These are phyloP conservation scores for Phlyctochytrium arcticum DNA, from an alignment of 192 early-diverging fungal genomes.

Conservation along the genomic window DNA sequence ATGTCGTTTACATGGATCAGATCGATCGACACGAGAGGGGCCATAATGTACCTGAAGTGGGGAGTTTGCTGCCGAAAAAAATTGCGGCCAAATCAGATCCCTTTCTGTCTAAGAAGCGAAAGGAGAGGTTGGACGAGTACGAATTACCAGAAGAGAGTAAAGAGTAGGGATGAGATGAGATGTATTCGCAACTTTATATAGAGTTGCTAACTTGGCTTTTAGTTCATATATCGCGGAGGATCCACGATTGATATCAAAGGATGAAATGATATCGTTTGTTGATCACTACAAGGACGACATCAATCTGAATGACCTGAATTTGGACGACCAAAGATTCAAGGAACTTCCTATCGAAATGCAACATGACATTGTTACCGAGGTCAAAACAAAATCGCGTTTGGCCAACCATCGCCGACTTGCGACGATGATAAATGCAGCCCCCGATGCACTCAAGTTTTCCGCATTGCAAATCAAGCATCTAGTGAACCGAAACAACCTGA, in stretches of 20 bases:
- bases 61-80: too few relatives aligned
- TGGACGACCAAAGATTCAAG: constrained; percentile 75
- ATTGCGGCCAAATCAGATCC: not conserved
- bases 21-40: too few relatives aligned
- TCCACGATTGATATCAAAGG: constrained; percentile 50
- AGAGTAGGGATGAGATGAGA: constrained; percentile 35
- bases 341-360: constrained; percentile 71
- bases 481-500: constrained; percentile 78
- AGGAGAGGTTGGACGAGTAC: constrained; percentile 48
- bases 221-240: too few relatives aligned
- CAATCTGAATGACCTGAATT: constrained; percentile 46
- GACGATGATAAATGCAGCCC: constrained; percentile 68
- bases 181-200: too few relatives aligned
- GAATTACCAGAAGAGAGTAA: constrained; percentile 44
- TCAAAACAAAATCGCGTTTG: constrained; percentile 75
- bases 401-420: constrained; percentile 69
- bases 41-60: too few relatives aligned
- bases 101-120: too few relatives aligned
- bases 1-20: constrained; percentile 19
- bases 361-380: constrained; percentile 89
- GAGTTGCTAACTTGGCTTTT: too few relatives aligned
- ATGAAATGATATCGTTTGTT: constrained; percentile 52
- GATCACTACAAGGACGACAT: constrained; percentile 18
- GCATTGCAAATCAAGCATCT: constrained; percentile 83
- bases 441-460: constrained; percentile 71